Evolutionary conservation across 2,329 filamentous ascomycete genomes (phyloP).

Genomic region (Aureobasidium sp.): DNA sequence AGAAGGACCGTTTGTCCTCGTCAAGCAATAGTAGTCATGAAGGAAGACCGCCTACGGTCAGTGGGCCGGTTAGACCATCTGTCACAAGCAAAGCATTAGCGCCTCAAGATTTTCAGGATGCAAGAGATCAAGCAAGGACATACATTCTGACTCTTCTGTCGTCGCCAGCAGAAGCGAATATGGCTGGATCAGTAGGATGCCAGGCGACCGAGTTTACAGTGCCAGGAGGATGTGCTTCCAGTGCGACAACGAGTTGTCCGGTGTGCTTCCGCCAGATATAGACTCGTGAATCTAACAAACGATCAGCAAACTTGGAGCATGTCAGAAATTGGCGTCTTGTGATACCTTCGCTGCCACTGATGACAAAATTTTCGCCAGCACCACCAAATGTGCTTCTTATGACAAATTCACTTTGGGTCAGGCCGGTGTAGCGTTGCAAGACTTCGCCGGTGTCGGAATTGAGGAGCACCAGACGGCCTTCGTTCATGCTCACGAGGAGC

Average conservation of each 20-base stretch:
- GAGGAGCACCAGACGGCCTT: conserved; percentile 68
- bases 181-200: conserved; percentile 72
- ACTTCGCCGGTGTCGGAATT: conserved; percentile 64
- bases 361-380: conserved; percentile 81
- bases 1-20: not conserved
- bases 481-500: conserved; percentile 72
- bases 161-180: conserved; percentile 89
- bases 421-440: conserved; percentile 64
- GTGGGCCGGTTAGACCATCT: conserved; percentile 8
- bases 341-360: conserved; percentile 82
- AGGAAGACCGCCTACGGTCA: not conserved
- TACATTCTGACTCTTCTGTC: conserved; percentile 80
- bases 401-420: conserved; percentile 64
- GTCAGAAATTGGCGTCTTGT: not conserved
- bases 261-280: conserved; percentile 89
- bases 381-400: conserved; percentile 82
- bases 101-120: not conserved
- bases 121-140: conserved; percentile 30
- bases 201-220: conserved; percentile 82
- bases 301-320: conserved; percentile 18
- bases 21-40: not conserved
- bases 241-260: conserved; percentile 62
- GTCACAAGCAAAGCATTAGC: not conserved
- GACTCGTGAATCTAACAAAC: conserved; percentile 51
- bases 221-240: conserved; percentile 65